These are phyloP conservation scores for Leptodermis oblonga DNA, from an alignment of 257 asterid genomes.

Conservation along the genomic window DNA sequence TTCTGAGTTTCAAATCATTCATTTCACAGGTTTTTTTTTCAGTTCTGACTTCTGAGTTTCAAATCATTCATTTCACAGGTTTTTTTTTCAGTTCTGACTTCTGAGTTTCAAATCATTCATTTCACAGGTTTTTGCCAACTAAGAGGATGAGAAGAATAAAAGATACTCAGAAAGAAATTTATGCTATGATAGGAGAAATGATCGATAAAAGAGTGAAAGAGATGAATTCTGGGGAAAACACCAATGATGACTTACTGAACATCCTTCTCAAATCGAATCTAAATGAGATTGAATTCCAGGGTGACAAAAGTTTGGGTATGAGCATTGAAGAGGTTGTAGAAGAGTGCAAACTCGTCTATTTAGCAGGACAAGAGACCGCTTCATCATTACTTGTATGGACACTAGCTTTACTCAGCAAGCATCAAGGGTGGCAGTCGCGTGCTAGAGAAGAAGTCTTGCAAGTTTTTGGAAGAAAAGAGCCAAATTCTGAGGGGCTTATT, in stretches of 20 bases:
- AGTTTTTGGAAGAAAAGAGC: neutral
- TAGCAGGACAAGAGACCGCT: slow-evolving; percentile 5
- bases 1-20: neutral
- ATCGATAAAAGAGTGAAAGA: slow-evolving; percentile 6
- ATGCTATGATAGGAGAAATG: slow-evolving; percentile 1
- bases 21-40: neutral
- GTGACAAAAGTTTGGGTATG: slow-evolving; percentile 11
- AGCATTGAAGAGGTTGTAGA: slow-evolving; percentile 7
- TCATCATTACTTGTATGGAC: slow-evolving; percentile 8
- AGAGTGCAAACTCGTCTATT: slow-evolving; percentile 9
- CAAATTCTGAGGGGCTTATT: slow-evolving; percentile 4
- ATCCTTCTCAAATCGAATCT: neutral
- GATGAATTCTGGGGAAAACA: neutral
- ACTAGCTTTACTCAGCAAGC: neutral
- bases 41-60: neutral
- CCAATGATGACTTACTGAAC: slow-evolving; percentile 3
- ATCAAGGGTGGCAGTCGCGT: slow-evolving; percentile 7
- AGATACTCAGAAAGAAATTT: neutral
- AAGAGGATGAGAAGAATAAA: slow-evolving; percentile 1
- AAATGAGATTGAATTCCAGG: neutral
- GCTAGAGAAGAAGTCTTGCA: slow-evolving; percentile 8
- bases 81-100: neutral
- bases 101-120: neutral
- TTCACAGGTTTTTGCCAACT: slow-evolving; percentile 5
- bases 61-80: too few species aligned